A percentile compares a stretch with the other conserved stretches of the same genome.
These are phyloP conservation scores for Xerocomellus amylosporus DNA, from an alignment of 768 basidiomycete genomes.

Conservation along the genomic window DNA sequence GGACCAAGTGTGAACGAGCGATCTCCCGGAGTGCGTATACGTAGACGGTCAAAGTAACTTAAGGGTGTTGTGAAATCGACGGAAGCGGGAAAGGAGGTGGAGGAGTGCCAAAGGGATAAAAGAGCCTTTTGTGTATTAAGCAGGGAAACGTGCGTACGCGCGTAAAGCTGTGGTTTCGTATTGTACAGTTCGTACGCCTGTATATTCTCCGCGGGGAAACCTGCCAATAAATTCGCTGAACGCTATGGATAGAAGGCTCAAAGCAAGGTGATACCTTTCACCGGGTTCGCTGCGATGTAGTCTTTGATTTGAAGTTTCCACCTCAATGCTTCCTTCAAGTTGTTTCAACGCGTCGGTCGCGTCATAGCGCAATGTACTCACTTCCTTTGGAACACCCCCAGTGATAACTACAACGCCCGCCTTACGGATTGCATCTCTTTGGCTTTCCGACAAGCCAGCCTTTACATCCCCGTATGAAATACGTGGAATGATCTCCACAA, in stretches of 20 bases:
- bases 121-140: constrained; percentile 57
- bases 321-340: constrained; percentile 48
- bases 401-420: constrained; percentile 56
- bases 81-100: constrained; percentile 37
- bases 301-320: constrained; percentile 58
- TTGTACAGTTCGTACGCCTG: constrained; percentile 79
- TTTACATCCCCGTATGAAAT: constrained; percentile 45
- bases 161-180: constrained; percentile 57
- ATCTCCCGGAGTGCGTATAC: constrained; percentile 73
- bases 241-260: not conserved
- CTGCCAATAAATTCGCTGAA: constrained; percentile 31
- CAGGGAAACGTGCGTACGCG: constrained; percentile 61
- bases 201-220: constrained; percentile 63
- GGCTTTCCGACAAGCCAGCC: constrained; percentile 45
- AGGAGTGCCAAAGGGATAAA: constrained; percentile 54
- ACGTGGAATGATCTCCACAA: constrained; percentile 48
- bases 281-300: constrained; percentile 52
- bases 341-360: not conserved
- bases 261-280: constrained; percentile 44
- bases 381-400: constrained; percentile 54
- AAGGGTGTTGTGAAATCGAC: constrained; percentile 56
- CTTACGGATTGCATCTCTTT: constrained; percentile 44
- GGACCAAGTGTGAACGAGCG: constrained; percentile 63
- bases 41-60: constrained; percentile 75
- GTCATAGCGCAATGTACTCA: constrained; percentile 24